These are phyloP conservation scores for Cladosporium sp. DNA, from an alignment of 2,329 filamentous ascomycete genomes.

Conservation along the genomic window DNA sequence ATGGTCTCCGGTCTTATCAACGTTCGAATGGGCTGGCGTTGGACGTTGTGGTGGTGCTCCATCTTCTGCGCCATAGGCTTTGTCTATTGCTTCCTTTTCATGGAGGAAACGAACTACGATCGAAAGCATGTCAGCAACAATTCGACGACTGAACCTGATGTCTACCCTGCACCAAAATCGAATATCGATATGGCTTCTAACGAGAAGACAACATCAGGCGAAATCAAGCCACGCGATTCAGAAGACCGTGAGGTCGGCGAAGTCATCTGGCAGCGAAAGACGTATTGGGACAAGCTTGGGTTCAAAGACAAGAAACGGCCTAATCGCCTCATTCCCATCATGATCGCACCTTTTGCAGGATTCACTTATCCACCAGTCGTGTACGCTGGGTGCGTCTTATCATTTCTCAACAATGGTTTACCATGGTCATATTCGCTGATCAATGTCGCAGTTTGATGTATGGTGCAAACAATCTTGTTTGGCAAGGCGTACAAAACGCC, in stretches of 20 bases:
- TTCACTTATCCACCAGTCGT: constrained; percentile 31
- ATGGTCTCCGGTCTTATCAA: constrained; percentile 55
- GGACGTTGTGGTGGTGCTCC: constrained; percentile 55
- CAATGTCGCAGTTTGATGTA: constrained; percentile 26
- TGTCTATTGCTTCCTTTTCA: constrained; percentile 58
- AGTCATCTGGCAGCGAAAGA: constrained; percentile 42
- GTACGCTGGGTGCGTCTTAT: constrained; percentile 26
- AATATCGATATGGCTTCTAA: neutral
- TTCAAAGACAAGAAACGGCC: constrained; percentile 47
- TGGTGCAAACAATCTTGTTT: constrained; percentile 31
- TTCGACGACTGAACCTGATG: too few species aligned
- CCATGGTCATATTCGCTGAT: neutral
- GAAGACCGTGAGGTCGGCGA: constrained; percentile 34
- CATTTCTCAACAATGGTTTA: neutral
- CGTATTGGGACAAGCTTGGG: constrained; percentile 47
- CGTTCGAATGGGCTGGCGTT: constrained; percentile 50
- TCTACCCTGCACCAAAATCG: neutral
- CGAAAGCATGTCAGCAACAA: constrained; percentile 29
- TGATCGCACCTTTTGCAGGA: constrained; percentile 33
- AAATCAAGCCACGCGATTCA: constrained; percentile 37
- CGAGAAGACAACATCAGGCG: constrained; percentile 38
- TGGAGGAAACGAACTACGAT: constrained; percentile 62
- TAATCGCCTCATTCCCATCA: constrained; percentile 45
- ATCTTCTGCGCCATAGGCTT: constrained; percentile 55
- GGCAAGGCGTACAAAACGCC: constrained; percentile 31